These are phyloP conservation scores for Thelonectria rubi DNA, from an alignment of 2,329 filamentous ascomycete genomes.

Conservation along the genomic window DNA sequence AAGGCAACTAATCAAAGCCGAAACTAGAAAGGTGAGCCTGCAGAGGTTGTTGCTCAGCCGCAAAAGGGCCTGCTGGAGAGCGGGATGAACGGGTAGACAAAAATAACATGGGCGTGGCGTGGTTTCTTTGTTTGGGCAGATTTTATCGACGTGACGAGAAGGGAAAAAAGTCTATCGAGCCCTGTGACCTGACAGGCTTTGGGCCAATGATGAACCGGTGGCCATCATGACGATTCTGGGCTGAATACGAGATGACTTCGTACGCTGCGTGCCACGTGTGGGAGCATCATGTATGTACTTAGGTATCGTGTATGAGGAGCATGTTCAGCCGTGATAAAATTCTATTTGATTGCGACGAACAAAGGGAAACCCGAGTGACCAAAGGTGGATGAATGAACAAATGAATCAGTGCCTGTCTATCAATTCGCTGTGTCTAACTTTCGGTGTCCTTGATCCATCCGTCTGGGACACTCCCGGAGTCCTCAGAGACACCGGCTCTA, in stretches of 20 bases:
- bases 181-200: constrained; percentile 15
- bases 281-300: background rate
- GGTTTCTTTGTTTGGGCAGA: background rate
- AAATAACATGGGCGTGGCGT: constrained; percentile 6
- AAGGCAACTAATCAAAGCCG: constrained; percentile 8
- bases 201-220: constrained; percentile 7
- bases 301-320: background rate
- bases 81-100: constrained; percentile 10
- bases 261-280: constrained; percentile 10
- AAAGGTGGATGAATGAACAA: too few species aligned
- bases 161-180: constrained; percentile 10
- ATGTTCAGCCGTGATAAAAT: too few species aligned
- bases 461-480: background rate
- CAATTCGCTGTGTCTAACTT: background rate
- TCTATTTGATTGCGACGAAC: too few species aligned
- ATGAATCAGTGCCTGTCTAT: too few species aligned
- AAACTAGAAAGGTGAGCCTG: background rate
- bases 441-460: background rate
- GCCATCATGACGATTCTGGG: constrained; percentile 16
- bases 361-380: too few species aligned
- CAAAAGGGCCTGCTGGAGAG: constrained; percentile 1
- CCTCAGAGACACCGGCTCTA: background rate
- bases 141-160: constrained; percentile 3
- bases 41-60: background rate
- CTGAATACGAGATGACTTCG: constrained; percentile 19